These are phyloP conservation scores for Juncus effusus DNA, from an alignment of 176 grass and related monocot species.

Conservation along the genomic window DNA sequence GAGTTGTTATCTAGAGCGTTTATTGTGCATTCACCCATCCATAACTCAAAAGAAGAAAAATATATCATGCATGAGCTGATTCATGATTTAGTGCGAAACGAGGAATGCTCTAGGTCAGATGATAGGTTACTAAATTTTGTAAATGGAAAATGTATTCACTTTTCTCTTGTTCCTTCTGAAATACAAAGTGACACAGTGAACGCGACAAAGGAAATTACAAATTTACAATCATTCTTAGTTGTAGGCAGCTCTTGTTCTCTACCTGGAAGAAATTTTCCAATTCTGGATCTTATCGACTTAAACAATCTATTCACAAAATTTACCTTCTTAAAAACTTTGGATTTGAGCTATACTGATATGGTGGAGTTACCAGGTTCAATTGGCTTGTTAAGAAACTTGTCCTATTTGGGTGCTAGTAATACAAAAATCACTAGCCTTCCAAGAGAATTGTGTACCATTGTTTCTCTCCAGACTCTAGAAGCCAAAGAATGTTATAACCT, in stretches of 20 bases:
- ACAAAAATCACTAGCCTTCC: constrained; percentile 33
- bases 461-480: constrained; percentile 36
- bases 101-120: constrained; percentile 7
- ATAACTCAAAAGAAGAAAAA: constrained; percentile 7
- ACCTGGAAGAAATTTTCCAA: constrained; percentile 6
- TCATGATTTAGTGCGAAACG: constrained; percentile 22
- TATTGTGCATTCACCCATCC: constrained; percentile 18
- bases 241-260: neutral
- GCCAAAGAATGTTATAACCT: constrained; percentile 26
- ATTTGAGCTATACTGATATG: constrained; percentile 28
- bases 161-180: constrained; percentile 23
- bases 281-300: constrained; percentile 13
- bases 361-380: constrained; percentile 31
- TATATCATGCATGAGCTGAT: constrained; percentile 30
- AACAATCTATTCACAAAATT: constrained; percentile 32
- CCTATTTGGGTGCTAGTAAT: constrained; percentile 27
- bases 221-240: neutral
- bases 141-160: neutral
- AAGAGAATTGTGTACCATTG: constrained; percentile 5
- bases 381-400: constrained; percentile 25
- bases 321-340: constrained; percentile 22
- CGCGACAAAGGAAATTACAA: neutral
- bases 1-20: constrained; percentile 33
- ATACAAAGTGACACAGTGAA: neutral
- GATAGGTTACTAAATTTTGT: neutral